These are phyloP conservation scores for Paramecium biaurelia DNA, from an alignment of 73 alveolate genomes.

Conservation along the genomic window DNA sequence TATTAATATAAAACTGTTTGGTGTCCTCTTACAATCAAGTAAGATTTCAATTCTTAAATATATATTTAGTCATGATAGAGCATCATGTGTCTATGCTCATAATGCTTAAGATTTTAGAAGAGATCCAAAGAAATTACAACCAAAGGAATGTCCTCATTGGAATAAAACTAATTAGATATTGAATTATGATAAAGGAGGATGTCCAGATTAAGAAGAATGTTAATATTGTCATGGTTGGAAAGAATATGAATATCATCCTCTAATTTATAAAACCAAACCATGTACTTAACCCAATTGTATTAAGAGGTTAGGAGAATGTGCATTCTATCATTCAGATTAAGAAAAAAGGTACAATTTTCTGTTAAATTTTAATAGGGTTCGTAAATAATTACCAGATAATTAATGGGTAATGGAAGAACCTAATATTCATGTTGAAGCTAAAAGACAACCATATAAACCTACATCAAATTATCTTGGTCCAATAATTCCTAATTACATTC, in stretches of 20 bases:
- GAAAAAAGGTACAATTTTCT: slow-evolving; percentile 61
- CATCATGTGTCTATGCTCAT: slow-evolving; percentile 77
- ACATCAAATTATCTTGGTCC: background rate
- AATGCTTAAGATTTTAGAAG: slow-evolving; percentile 82
- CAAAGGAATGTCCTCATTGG: slow-evolving; percentile 71
- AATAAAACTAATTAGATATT: slow-evolving; percentile 43
- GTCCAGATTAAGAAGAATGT: slow-evolving; percentile 76
- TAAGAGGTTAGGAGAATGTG: slow-evolving; percentile 65
- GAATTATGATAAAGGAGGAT: slow-evolving; percentile 78
- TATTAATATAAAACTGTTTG: slow-evolving; percentile 70
- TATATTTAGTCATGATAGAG: slow-evolving; percentile 65
- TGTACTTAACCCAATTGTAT: slow-evolving; percentile 69
- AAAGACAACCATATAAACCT: background rate
- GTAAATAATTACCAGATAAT: background rate
- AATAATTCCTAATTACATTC: background rate
- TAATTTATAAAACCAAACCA: slow-evolving; percentile 74
- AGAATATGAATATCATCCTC: slow-evolving; percentile 89
- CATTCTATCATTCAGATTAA: slow-evolving; percentile 52
- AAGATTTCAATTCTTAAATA: background rate
- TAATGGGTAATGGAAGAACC: background rate
- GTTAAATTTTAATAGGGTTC: background rate
- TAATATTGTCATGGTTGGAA: slow-evolving; percentile 89
- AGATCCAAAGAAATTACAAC: slow-evolving; percentile 67
- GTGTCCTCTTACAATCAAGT: slow-evolving; percentile 68
- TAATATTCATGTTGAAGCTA: background rate